Evolutionary conservation across 805 yeast species (phyloP), one percentile per base, ranked within the genome.

Genomic region (Hanseniaspora pseudoguilliermondii): DNA sequence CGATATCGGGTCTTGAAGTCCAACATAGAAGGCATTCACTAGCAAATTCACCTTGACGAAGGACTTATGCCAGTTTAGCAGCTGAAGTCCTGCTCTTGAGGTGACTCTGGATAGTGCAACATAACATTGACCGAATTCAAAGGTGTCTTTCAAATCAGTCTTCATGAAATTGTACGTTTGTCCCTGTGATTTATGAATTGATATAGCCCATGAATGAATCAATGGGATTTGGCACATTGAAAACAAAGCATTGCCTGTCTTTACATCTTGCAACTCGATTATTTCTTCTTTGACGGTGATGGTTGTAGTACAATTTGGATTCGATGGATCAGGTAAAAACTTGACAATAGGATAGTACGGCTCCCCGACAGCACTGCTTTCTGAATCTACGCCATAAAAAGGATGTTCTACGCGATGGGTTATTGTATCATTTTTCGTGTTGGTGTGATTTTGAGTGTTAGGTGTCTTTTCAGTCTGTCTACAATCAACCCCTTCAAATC

Each of bases 141-240:
- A 91, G 1, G 84, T 81, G 56, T 75, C 73, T 41, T 75, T 73
- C 59, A 91, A 73, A 66, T 93, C 95, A 5, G 91, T 95, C 59
- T 77, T 76, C 4, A 86, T 88, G 56, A 79, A 75, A 4, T 83
- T 81, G 44, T 88, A 68, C 0, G 97, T 85, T 69, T 93, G 90
- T 0, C 98, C 98, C 67, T 91, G 98, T 0, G 97, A 82, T 69
- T 93, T 91, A 66, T 93, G 98, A 44, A 93, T 90, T 0, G 97
- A 89, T 46, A 93, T 69, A 0, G 98, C 89, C 97, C 97, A 93
- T 0, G 98, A 95, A 16, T 90, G 72, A 62, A 91, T 82, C 54
- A 93, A 70, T 0, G 98, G 98, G 1, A 93, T 61, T 64, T 93
- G 98, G 0, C 75, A 72, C 62, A 96, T 73, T 1, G 83, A 74